Evolutionary conservation across 805 yeast genomes (phyloP).

Genomic region (Cyberlindnera amylophila): DNA sequence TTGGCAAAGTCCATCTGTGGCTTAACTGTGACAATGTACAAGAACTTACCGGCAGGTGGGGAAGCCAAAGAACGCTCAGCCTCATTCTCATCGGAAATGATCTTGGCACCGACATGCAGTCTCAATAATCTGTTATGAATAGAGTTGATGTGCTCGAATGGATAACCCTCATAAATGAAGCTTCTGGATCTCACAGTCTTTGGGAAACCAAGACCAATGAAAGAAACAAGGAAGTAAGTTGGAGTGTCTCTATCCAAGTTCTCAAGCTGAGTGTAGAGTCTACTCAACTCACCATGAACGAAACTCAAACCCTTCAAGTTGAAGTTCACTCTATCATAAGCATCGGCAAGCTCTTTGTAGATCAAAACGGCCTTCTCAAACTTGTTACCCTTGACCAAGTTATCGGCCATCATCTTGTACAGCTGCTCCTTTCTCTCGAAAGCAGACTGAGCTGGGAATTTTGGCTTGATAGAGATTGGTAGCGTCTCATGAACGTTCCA

Average conservation of each 20-base stretch:
- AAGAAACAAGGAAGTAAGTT: conserved; percentile 73
- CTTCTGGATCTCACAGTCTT: conserved; percentile 67
- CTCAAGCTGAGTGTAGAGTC: conserved; percentile 64
- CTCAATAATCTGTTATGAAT: conserved; percentile 73
- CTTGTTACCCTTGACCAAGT: conserved; percentile 66
- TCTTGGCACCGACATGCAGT: conserved; percentile 77
- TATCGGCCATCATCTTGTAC: conserved; percentile 63
- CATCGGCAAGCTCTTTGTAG: conserved; percentile 71
- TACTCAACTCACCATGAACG: conserved; percentile 64
- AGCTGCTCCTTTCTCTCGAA: conserved; percentile 78
- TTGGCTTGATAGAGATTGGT: conserved; percentile 58
- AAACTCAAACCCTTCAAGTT: conserved; percentile 72
- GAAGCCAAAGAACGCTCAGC: conserved; percentile 46
- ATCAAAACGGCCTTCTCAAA: conserved; percentile 77
- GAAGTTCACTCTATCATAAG: conserved; percentile 67
- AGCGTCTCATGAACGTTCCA: conserved; percentile 64
- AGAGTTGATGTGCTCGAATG: conserved; percentile 83
- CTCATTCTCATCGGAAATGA: conserved; percentile 54
- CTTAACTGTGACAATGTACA: conserved; percentile 68
- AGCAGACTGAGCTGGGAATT: conserved; percentile 73
- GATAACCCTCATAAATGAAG: conserved; percentile 80
- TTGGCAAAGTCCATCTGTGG: conserved; percentile 57
- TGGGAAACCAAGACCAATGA: conserved; percentile 85
- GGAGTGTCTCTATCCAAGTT: conserved; percentile 70
- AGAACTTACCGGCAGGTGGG: conserved; percentile 65